phyloP scores from a whole-genome alignment of 805 yeast species.

The Starmerella bombicola region DNA sequence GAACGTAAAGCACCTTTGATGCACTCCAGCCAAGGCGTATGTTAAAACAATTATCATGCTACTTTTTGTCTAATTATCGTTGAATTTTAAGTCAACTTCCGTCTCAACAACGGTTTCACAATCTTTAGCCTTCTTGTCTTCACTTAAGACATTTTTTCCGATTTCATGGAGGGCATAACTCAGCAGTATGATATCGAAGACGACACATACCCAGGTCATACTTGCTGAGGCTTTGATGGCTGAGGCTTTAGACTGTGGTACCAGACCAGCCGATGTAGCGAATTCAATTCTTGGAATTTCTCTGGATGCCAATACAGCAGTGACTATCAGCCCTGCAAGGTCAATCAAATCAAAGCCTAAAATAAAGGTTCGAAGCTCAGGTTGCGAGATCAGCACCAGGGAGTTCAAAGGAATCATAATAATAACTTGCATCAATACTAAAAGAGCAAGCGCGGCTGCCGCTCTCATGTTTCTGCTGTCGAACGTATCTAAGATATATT shows the following conservation, averaged over 20 bases:
- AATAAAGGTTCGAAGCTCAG: background rate
- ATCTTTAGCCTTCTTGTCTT: no score
- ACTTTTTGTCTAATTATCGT: no score
- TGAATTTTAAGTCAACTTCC: no score
- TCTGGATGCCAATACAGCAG: background rate
- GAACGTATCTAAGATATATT: background rate
- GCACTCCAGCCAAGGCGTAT: no score
- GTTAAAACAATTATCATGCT: no score
- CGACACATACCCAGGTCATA: background rate
- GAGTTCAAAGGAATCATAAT: background rate
- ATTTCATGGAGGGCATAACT: background rate
- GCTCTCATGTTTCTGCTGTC: background rate
- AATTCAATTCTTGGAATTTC: background rate
- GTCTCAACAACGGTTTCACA: no score
- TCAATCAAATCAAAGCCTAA: background rate
- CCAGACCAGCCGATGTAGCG: background rate
- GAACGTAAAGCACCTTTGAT: no score
- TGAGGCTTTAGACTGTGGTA: background rate
- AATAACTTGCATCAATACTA: conserved; percentile 1
- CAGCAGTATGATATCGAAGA: background rate
- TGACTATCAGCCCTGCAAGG: background rate
- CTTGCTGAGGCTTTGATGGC: background rate
- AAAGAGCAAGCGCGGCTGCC: background rate
- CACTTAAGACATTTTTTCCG: no score
- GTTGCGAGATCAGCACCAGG: background rate